Evolutionary conservation across 768 basidiomycete genomes (phyloP), one percentile per base, ranked within the genome.

Genomic region (Mycena haematopus): DNA sequence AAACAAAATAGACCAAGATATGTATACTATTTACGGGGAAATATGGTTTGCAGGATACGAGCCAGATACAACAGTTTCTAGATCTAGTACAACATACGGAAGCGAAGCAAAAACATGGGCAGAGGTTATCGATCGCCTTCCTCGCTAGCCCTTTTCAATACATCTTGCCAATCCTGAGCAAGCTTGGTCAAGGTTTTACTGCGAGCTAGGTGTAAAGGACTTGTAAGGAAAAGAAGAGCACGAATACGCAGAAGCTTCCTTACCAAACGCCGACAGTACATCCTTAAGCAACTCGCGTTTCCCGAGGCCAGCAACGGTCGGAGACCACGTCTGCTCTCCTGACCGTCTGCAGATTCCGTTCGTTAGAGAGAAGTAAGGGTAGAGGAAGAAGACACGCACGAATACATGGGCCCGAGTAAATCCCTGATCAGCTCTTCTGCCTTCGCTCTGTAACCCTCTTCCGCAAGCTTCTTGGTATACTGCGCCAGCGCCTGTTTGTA

Each of bases 361-460:
- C 62, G 62, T 24, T 53, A 60, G 22, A 22, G 11, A 59, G n/a
- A 65, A 47, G 54, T 4, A 6, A 7, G 59, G 31, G 24, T 44
- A 60, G 62, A 59, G 25, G 45, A 21, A 40, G 8, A 38, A 38
- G 44, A 31, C 27, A 83, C 91, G 61, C 71, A 96, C 96, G 88
- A 91, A 76, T 93, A 96, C 40, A 95, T 78, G 0, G 95, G 96
- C 17, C 96, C 95, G 68, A 91, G 88, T 55, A 99, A 80, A 65
- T 98, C 97, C 74, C 85, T 90, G 52, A 96, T 84, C 58, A 99
- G 75, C 74, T 99, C 96, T 73, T 97, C 96, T 19, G 88, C 95
- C 73, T 96, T 95, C 38, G 80, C 90, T 63, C 85, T 80, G 73
- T 94, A 95, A 0, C 91, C 95, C 73, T 96, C 95, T 65, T 97